Evolutionary conservation across 2,329 filamentous ascomycete genomes (phyloP), one percentile per base, ranked within the genome.

Genomic region (Blumeriella jaapii): DNA sequence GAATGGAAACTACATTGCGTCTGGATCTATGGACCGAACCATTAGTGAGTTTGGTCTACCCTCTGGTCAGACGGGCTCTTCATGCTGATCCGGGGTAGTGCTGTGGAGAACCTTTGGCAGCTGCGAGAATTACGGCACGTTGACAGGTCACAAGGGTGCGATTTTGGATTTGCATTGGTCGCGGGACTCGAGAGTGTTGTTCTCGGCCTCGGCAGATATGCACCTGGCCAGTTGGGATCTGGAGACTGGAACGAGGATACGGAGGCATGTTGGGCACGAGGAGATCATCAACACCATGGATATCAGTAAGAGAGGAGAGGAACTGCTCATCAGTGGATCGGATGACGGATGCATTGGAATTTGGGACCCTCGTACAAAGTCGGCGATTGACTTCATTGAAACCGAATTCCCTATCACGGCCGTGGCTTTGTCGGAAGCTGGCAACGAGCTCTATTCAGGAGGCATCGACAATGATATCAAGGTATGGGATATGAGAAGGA

Each of bases 391-490:
- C 52, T 86, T 87, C 50, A 80, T 96, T 44, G 76, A 89, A 55
- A 94, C 87, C 0, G 81, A 91, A 42, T 93, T 93, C 41, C 91
- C 91, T 1, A 76, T 98, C 38, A 96, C 91, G 2, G 82, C 89
- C 0, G 75, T 96, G 5, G 84, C 86, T 11, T 67, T 96, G n/a
- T 80, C 87, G 0, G 86, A 94, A 57, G 86, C 89, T 2, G 91
- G 91, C 12, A 94, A 94, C 56, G 91, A 96, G 61, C 74, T 98
- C 16, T 98, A 91, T 59, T 82, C 83, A 5, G 89, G 89, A 29
- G 83, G 87, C 14, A 95, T 98, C 49, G 91, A 96, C 62, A 95
- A 96, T 55, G 86, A 93, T 50, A 93, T 98, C 57, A 85, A 87
- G 51, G 87, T 93, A 13, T 98, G 91, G 89, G 91, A 98, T 59